A percentile compares a stretch with the other conserved stretches of the same genome.
phyloP scores from a whole-genome alignment of 108 stramenopile genomes.

The Cylindrotheca closterium region DNA sequence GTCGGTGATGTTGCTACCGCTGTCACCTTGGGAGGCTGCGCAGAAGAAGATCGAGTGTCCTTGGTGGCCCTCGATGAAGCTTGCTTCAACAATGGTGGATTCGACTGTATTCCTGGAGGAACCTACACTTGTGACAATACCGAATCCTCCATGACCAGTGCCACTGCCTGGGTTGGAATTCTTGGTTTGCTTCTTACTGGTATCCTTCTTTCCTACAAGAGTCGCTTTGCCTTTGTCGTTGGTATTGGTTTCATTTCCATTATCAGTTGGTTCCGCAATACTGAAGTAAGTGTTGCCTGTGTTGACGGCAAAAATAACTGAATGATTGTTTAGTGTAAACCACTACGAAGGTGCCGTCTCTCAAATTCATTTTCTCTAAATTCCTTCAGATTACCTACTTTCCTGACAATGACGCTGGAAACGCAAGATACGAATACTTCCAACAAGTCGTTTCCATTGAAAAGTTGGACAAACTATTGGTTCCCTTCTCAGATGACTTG shows the following conservation, averaged over 20 bases:
- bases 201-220: conserved; percentile 40
- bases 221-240: conserved; percentile 39
- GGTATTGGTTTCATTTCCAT: conserved; percentile 60
- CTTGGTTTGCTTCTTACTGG: conserved; percentile 54
- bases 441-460: conserved; percentile 53
- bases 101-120: conserved; percentile 45
- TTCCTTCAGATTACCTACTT: conserved; percentile 51
- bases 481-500: conserved; percentile 37
- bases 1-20: conserved; percentile 69
- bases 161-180: conserved; percentile 61
- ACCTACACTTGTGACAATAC: conserved; percentile 65
- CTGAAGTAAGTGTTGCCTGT: conserved; percentile 11
- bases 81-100: conserved; percentile 28
- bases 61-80: conserved; percentile 57
- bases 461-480: conserved; percentile 34
- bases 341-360: too few species aligned
- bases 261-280: conserved; percentile 62
- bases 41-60: conserved; percentile 39
- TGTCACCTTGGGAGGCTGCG: conserved; percentile 70
- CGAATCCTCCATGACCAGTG: conserved; percentile 43
- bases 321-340: too few species aligned
- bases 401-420: conserved; percentile 43
- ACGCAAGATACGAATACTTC: conserved; percentile 63
- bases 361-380: neutral
- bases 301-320: too few species aligned